phyloP scores from a whole-genome alignment of 495 filamentous ascomycete species.

The Letharia lupina region DNA sequence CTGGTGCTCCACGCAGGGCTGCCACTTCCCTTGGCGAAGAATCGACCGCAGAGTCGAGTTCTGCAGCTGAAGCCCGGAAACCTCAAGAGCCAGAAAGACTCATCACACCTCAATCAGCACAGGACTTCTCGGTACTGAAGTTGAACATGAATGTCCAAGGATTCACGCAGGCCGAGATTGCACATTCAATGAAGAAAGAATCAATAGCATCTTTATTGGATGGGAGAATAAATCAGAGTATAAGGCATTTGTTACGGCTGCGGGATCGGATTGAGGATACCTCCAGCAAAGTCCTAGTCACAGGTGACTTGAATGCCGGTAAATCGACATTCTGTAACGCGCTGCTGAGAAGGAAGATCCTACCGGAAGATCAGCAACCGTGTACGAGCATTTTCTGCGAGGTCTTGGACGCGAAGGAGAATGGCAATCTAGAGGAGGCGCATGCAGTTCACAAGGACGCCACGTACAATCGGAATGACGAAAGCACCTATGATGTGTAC shows the following conservation, averaged over 20 bases:
- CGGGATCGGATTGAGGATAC: constrained; percentile 95
- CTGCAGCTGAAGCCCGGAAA: constrained; percentile 48
- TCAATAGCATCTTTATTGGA: constrained; percentile 86
- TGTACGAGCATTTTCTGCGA: constrained; percentile 99
- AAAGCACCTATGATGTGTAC: constrained; percentile 87
- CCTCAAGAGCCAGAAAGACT: constrained; percentile 60
- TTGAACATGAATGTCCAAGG: constrained; percentile 85
- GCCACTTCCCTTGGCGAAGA: constrained; percentile 60
- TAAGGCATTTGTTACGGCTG: constrained; percentile 78
- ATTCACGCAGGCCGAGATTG: constrained; percentile 77
- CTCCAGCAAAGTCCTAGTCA: constrained; percentile 95
- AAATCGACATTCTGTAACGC: constrained; percentile 99
- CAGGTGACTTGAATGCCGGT: constrained; percentile 92
- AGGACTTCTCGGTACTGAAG: constrained; percentile 93
- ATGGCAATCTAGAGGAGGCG: constrained; percentile 84
- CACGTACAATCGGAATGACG: constrained; percentile 79
- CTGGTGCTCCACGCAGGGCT: constrained; percentile 52
- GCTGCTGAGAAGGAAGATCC: constrained; percentile 77
- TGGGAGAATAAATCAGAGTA: constrained; percentile 84
- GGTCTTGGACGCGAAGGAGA: constrained; percentile 85
- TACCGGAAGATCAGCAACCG: constrained; percentile 97
- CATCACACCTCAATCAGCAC: constrained; percentile 85
- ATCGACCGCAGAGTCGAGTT: constrained; percentile 61
- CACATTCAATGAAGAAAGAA: constrained; percentile 90
- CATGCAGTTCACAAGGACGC: constrained; percentile 81